Evolutionary conservation across 768 basidiomycete species (phyloP), one percentile per base, ranked within the genome.

Genomic region (Termitomyces sp.): DNA sequence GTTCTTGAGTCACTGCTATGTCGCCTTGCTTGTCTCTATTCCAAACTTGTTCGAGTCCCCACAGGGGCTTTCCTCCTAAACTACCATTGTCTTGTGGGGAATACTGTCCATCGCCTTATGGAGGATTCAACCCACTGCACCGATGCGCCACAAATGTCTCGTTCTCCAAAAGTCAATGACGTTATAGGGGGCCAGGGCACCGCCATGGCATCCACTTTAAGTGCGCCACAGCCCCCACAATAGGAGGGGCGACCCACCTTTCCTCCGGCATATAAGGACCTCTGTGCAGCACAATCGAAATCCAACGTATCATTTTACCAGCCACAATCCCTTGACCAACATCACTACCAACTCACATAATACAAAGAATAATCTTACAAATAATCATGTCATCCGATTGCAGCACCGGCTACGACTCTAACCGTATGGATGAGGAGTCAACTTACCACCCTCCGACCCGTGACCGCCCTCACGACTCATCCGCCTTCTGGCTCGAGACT

Each of bases 151-250:
- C 55, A 49, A 32, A 28, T 56, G 23, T 44, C 17, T 34, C 10
- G 19, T 32, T 28, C 32, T 37, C 34, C 14, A 16, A 4, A 37
- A 2, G 23, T 9, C 3, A 11, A 41, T 35, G n/a, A 56, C 41
- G 41, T 56, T 19, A 56, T 45, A 43, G 55, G 48, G 4, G 32
- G 23, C 21, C 37, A 49, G 10, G 8, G n/a, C 49, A 21, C 42
- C 30, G 40, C 32, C 40, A 34, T 43, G 10, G 23, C 25, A 28
- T 55, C 35, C 37, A 39, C 49, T 27, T 27, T 4, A 10, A 41
- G 14, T 41, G 32, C 55, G 55, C 55, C 55, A 56, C 55, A 56
- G 55, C 55, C 41, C 35, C 48, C 7, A 44, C 17, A 50, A 50
- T 43, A 56, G 55, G 55, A 50, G 54, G 17, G 27, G 9, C 3